Conservation (phyloP, 805 yeast genomes). For the Cyberlindnera maritima region DNA sequence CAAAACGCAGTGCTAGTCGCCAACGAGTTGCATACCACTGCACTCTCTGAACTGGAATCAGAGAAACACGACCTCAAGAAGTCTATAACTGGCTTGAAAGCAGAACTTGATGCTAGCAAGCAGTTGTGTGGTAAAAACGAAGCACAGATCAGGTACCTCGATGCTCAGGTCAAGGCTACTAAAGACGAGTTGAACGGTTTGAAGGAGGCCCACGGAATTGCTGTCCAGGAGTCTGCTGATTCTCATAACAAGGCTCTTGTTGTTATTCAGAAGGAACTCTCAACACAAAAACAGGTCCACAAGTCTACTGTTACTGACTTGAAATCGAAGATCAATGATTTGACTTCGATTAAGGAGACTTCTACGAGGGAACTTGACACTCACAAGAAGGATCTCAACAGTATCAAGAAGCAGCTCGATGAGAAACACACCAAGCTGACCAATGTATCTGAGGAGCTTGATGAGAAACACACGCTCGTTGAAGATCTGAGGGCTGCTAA, state of each 20-base stretch:
- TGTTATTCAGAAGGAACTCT: constrained; percentile 8
- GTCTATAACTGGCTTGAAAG: constrained; percentile 8
- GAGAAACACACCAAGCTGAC: constrained; percentile 2
- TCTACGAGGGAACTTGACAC: constrained; percentile 5
- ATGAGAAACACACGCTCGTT: background rate
- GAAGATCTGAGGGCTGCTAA: constrained; percentile 4
- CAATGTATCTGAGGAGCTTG: background rate
- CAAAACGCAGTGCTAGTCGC: background rate
- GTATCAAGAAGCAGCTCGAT: background rate
- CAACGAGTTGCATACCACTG: constrained; percentile 2
- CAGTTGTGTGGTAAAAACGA: constrained; percentile 6
- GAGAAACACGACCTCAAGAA: constrained; percentile 6
- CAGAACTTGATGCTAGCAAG: constrained; percentile 15
- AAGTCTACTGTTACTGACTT: background rate
- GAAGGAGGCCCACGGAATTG: constrained; percentile 7
- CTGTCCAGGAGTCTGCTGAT: constrained; percentile 1
- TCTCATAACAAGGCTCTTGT: constrained; percentile 4
- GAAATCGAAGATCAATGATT: constrained; percentile 1
- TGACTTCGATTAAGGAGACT: background rate
- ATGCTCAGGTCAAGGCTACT: constrained; percentile 9
- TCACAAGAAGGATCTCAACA: constrained; percentile 4
- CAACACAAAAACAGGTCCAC: constrained; percentile 5
- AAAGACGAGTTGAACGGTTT: constrained; percentile 1
- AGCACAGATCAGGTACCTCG: constrained; percentile 12
- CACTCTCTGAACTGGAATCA: constrained; percentile 1